phyloP scores from a whole-genome alignment of 441 rosid genomes.

The Melastoma candidum region DNA sequence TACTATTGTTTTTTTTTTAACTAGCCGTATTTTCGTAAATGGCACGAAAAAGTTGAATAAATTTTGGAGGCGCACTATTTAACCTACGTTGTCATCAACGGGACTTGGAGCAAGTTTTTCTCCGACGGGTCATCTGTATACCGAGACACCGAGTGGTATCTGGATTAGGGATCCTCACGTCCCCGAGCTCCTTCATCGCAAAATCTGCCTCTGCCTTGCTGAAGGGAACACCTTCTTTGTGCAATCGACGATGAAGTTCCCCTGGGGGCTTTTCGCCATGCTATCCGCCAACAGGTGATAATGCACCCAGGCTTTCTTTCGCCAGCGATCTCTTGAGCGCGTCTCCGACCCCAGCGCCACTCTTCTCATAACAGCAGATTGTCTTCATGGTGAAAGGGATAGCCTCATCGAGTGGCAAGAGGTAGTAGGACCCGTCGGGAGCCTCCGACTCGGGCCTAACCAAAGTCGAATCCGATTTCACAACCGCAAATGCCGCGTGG shows the following conservation, averaged over 20 bases:
- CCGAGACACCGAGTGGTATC: conserved; percentile 3
- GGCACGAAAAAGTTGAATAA: too few relatives aligned
- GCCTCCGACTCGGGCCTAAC: conserved; percentile 9
- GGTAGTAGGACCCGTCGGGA: conserved; percentile 9
- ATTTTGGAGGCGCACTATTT: too few relatives aligned
- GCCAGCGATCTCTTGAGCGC: conserved; percentile 10
- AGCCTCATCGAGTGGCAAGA: conserved; percentile 11
- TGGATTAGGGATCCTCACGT: conserved; percentile 6
- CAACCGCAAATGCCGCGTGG: not conserved
- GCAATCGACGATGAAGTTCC: conserved; percentile 1
- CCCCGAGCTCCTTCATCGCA: conserved; percentile 5
- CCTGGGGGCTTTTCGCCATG: conserved; percentile 2
- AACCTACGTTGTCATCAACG: conserved; percentile 8
- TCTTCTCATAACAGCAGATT: not conserved
- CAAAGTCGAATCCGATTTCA: not conserved
- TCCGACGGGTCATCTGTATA: conserved; percentile 3
- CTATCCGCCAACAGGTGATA: conserved; percentile 9
- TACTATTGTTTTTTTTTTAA: too few relatives aligned
- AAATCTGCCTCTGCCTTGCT: conserved; percentile 6
- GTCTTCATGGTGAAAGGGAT: conserved; percentile 5
- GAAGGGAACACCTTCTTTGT: conserved; percentile 8
- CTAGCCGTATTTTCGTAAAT: too few relatives aligned
- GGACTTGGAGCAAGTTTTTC: conserved; percentile 1
- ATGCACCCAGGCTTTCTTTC: conserved; percentile 4
- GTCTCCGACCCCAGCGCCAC: conserved; percentile 2